phyloP scores from a whole-genome alignment of 2,329 filamentous ascomycete genomes.

The Emmonsiellopsis sp. region DNA sequence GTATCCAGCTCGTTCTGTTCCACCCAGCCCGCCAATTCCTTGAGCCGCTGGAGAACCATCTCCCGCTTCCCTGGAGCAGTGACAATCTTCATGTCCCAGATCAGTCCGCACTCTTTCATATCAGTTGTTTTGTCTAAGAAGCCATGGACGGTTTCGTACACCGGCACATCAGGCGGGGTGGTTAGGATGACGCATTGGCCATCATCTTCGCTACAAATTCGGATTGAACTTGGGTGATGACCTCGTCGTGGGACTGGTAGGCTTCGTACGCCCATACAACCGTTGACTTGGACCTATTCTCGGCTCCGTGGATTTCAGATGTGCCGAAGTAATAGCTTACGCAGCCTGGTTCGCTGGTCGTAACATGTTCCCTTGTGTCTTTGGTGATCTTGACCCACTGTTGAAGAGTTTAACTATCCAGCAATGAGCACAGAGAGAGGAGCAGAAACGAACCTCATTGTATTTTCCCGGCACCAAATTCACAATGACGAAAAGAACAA shows the following conservation, averaged over 20 bases:
- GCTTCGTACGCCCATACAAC: constrained; percentile 30
- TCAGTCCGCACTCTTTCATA: constrained; percentile 18
- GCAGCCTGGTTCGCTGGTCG: constrained; percentile 14
- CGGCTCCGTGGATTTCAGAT: constrained; percentile 24
- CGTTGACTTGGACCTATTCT: constrained; percentile 21
- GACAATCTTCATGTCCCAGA: constrained; percentile 22
- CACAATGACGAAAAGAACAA: not conserved
- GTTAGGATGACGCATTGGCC: constrained; percentile 19
- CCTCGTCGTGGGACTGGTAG: constrained; percentile 23
- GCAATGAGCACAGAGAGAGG: not conserved
- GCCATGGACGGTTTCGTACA: constrained; percentile 22
- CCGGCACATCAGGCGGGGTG: constrained; percentile 26
- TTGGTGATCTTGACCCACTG: not conserved
- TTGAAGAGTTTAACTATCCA: not conserved
- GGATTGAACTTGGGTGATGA: constrained; percentile 23
- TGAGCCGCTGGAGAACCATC: constrained; percentile 7
- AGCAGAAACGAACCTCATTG: not conserved
- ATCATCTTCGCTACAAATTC: constrained; percentile 24
- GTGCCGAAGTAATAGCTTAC: constrained; percentile 38
- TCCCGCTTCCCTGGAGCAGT: constrained; percentile 10
- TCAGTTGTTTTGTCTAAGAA: constrained; percentile 21
- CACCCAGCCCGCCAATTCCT: constrained; percentile 10
- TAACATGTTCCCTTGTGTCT: not conserved
- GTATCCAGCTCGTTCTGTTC: constrained; percentile 1
- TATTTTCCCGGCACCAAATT: not conserved